These are phyloP conservation scores for Bruguiera gymnorhiza DNA, from an alignment of 345 rosid species.

Conservation along the genomic window DNA sequence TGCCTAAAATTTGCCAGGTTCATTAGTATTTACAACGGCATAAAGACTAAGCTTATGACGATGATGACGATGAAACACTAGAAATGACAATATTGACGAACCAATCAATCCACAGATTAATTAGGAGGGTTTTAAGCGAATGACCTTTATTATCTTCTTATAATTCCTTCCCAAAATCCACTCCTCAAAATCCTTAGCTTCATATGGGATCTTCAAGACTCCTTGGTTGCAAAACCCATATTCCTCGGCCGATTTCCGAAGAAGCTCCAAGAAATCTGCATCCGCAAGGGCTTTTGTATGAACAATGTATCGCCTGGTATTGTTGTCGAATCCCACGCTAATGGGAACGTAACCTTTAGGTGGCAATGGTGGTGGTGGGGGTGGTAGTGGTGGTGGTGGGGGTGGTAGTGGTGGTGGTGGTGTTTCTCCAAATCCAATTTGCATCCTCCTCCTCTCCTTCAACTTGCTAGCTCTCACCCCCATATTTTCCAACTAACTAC, in stretches of 20 bases:
- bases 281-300: slow-evolving; percentile 29
- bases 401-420: background rate
- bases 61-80: background rate
- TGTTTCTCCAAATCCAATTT: slow-evolving; percentile 2
- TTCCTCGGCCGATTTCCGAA: slow-evolving; percentile 39
- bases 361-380: background rate
- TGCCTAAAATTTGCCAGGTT: background rate
- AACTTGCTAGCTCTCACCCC: slow-evolving; percentile 28
- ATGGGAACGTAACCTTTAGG: slow-evolving; percentile 40
- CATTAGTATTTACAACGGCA: too few relatives aligned
- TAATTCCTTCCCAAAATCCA: slow-evolving; percentile 33
- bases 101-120: background rate
- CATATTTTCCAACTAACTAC: background rate
- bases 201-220: slow-evolving; percentile 32
- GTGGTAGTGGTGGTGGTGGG: too few relatives aligned
- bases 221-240: slow-evolving; percentile 35
- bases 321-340: slow-evolving; percentile 20
- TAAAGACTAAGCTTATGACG: background rate
- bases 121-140: slow-evolving; percentile 9
- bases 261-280: slow-evolving; percentile 32
- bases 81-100: too few relatives aligned
- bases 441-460: background rate
- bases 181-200: slow-evolving; percentile 37
- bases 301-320: slow-evolving; percentile 24
- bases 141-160: slow-evolving; percentile 11